Evolutionary conservation across 257 asterid species (phyloP), one percentile per base, ranked within the genome.

Genomic region (Avicennia marina): DNA sequence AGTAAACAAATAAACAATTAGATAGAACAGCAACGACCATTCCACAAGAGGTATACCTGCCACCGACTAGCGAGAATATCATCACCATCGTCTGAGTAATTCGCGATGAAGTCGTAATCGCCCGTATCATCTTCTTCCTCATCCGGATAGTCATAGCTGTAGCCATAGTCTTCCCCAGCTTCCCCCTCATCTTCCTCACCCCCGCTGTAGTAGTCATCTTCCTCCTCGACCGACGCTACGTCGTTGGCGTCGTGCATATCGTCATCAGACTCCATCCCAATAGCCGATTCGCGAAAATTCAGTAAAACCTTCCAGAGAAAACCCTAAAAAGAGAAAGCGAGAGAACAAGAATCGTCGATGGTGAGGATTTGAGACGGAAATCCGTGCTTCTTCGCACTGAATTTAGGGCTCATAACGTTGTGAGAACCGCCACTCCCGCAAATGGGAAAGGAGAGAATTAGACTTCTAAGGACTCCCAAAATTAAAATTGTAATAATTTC

Each of bases 231-330:
- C 41, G 95, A 89, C 59, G 87, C 94, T 33, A 74, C 72, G 17
- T 83, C 96, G 65, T 78, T 81, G 7, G 95, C 93, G 57, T 86
- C 97, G 84, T 83, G 97, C 97, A 89, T 83, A 79, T 86, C 94
- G 69, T 86, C 97, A 47, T 83, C 94, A 13, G 97, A 86, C 15
- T 86, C 94, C 95, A 89, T 89, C 60, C 1, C 26, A 11, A 21
- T 27, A 25, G 60, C 68, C 47, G 62, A 56, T 65, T 53, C 57
- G 65, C 54, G 13, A 39, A 43, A 55, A 42, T 25, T 61, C 22
- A 44, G 46, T 54, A 8, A 33, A 48, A 22, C 55, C 55, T 16
- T 41, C n/a, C n/a, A 0, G 13, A 24, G 38, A 42, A 74, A 75
- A 78, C 72, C 79, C 79, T 71, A 74, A 38, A 38, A 38, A n/a